These are phyloP conservation scores for Venturia pyrina DNA, from an alignment of 2,329 filamentous ascomycete genomes.

Conservation along the genomic window DNA sequence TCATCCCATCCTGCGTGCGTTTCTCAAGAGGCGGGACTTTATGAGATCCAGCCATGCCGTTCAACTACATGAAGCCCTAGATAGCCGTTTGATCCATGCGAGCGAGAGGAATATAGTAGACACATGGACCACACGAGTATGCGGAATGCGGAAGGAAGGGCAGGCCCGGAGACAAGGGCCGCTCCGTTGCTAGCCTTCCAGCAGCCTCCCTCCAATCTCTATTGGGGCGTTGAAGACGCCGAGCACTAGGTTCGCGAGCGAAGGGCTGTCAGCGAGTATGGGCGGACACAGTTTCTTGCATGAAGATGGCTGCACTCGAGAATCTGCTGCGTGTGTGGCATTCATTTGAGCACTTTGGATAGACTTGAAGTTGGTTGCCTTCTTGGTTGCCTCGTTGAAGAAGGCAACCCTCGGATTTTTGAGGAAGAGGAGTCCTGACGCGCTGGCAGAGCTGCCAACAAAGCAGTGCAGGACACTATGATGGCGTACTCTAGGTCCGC, in stretches of 20 bases:
- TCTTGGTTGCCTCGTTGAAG: neutral
- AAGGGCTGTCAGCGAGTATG: neutral
- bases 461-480: neutral
- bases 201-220: neutral
- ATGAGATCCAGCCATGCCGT: neutral
- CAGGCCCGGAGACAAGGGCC: neutral
- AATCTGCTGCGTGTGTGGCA: neutral
- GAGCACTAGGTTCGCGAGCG: neutral
- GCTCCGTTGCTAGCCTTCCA: neutral
- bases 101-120: neutral
- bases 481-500: neutral
- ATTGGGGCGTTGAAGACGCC: neutral
- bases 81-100: neutral
- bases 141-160: neutral
- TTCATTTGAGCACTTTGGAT: neutral
- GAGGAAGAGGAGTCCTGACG: neutral
- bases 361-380: constrained; percentile 2
- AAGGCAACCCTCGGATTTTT: neutral
- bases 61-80: neutral
- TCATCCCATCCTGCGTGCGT: neutral
- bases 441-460: neutral
- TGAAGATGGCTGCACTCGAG: neutral
- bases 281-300: neutral
- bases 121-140: neutral
- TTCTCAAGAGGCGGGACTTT: neutral